Evolutionary conservation across 495 filamentous ascomycete species (phyloP), one percentile per base, ranked within the genome.

Genomic region (Penicillium atrosanguineum): DNA sequence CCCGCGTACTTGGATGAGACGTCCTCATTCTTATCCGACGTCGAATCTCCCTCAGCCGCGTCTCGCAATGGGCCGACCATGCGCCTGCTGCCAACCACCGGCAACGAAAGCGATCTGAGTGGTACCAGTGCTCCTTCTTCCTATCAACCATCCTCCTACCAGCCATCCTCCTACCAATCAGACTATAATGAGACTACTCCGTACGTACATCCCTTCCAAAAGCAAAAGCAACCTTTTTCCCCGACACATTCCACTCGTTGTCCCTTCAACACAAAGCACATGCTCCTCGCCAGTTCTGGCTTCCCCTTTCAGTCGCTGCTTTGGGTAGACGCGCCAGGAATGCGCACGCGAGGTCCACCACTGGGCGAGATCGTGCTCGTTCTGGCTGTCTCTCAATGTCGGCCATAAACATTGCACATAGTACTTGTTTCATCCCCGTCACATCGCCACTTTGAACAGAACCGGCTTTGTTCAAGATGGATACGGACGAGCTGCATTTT

Each of bases 1-100:
- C 75, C 75, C n/a, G 63, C 72, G 6, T 77, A 77, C 54, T 21
- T 50, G 11, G 69, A 73, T 23, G 69, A 73, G 40, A 48, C 59
- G 5, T 43, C 55, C n/a, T 69, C 67, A 11, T 71, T 63, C 29
- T 59, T 72, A 16, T 63, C 65, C 6, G 69, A 74, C 8, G 44
- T 57, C 16, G 68, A 72, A 14, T 68, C 69, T 12, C 64, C 66
- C 37, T 46, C 44, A 16, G 53, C 57, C 16, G 37, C 60, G 7
- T 45, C 65, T 3, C 64, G 65, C 26, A 61, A 63, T 68, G 80
- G 77, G 37, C 68, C 79, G 15, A 81, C 83, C 0, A 84, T 87
- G 83, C 79, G 84, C 15, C 66, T 87, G 60, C 62, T 87, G 50
- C 82, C 82, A 6, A 75, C 76, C n/a, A 75, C 69, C 25, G 73